phyloP scores from a whole-genome alignment of 305 asterid genomes.

The Solanum hybrid region DNA sequence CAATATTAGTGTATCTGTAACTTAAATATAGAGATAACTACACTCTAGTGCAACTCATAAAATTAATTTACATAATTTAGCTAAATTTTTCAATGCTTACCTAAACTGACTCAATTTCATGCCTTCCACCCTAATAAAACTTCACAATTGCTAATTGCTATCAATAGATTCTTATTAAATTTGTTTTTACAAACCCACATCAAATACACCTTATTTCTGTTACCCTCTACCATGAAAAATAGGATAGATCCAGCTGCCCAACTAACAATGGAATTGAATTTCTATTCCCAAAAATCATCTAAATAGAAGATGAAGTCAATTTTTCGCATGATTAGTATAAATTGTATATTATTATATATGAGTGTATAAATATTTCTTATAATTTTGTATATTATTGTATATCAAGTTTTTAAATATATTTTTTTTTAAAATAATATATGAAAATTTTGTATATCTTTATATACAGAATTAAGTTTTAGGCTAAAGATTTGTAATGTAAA shows the following conservation, averaged over 20 bases:
- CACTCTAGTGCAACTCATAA: not conserved
- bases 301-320: not conserved
- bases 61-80: not conserved
- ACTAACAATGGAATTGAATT: not conserved
- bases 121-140: not conserved
- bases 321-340: not conserved
- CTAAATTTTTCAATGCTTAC: not conserved
- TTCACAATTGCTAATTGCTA: not conserved
- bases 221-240: not conserved
- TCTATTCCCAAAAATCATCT: not conserved
- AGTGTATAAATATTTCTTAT: not conserved
- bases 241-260: not conserved
- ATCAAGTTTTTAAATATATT: not conserved
- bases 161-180: not conserved
- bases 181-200: not conserved
- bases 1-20: not conserved
- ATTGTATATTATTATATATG: no score
- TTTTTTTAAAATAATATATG: no score
- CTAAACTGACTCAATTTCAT: not conserved
- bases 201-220: not conserved
- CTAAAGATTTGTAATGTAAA: not conserved
- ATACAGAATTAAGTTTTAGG: not conserved
- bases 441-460: no score
- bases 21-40: not conserved
- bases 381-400: not conserved